A percentile compares a stretch with the other conserved stretches of the same genome.
These are phyloP conservation scores for Colletotrichum costaricense DNA, from an alignment of 2,329 filamentous ascomycete genomes.

Conservation along the genomic window DNA sequence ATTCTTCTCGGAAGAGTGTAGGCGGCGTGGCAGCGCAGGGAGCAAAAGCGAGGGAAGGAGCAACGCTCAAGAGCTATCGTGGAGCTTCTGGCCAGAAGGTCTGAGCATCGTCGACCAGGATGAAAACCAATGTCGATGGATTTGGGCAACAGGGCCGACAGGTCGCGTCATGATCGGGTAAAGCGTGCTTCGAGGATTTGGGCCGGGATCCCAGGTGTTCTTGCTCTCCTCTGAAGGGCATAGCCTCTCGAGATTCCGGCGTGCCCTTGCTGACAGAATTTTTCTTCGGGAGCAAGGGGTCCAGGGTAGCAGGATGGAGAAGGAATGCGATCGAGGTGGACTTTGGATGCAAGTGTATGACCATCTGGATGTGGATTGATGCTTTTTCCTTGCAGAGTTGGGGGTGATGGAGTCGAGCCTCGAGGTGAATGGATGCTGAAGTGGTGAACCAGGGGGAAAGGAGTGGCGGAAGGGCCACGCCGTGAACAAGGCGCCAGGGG, in stretches of 20 bases:
- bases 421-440: slow-evolving; percentile 1
- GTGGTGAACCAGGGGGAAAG: not conserved
- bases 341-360: not conserved
- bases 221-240: not conserved
- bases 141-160: slow-evolving; percentile 21
- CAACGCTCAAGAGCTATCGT: slow-evolving; percentile 18
- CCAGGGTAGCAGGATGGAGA: not conserved
- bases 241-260: slow-evolving; percentile 10
- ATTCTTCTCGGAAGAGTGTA: not conserved
- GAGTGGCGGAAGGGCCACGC: not conserved
- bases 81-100: slow-evolving; percentile 15
- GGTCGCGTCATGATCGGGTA: slow-evolving; percentile 12
- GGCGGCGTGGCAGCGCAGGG: not conserved
- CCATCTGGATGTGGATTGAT: not conserved
- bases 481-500: not conserved
- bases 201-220: not conserved
- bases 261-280: slow-evolving; percentile 13
- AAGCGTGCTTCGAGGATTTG: slow-evolving; percentile 7
- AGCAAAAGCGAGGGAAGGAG: not conserved
- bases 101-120: slow-evolving; percentile 17
- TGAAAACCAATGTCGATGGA: slow-evolving; percentile 4
- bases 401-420: not conserved
- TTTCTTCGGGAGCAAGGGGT: not conserved
- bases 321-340: not conserved
- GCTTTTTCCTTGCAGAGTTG: slow-evolving; percentile 7